Evolutionary conservation across 352 stramenopile genomes (phyloP), one percentile per base, ranked within the genome.

Genomic region (Globisporangium irregulare): DNA sequence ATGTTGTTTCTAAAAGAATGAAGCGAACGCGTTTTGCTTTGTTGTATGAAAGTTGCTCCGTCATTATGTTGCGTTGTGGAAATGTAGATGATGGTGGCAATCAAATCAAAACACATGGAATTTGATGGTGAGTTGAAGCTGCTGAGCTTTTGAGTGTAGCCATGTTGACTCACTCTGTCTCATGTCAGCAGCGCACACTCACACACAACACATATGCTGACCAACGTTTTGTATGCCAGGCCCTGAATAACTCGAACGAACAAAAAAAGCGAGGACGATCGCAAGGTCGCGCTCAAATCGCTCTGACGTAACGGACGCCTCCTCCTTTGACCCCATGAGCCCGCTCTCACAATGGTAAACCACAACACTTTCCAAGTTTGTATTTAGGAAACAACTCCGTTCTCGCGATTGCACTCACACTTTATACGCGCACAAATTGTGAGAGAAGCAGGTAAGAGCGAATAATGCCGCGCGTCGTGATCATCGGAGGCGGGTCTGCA

Each of bases 401-500:
- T 32, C 29, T 32, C 29, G 4, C 29, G 29, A 32, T 32, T 32
- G 29, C 29, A 32, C 4, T 32, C 29, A 32, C 29, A 32, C 29
- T 32, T 32, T 32, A 32, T 32, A 32, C 29, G 29, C 29, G 29
- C 29, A 32, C 29, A 32, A 32, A 32, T 32, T 32, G 29, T 4
- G 29, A 32, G 29, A 32, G 29, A 4, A 32, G 3, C 27, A 32
- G 27, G 4, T 32, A 32, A 32, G 29, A 32, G 29, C 4, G 29
- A 38, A 38, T 38, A 5, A 46, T 84, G 77, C 66, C 73, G 69
- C 76, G 76, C 41, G 79, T 89, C 38, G 70, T 89, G 38, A 84
- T 89, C 69, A 61, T 89, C 54, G 81, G 81, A 48, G 81, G 74
- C 46, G 81, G 81, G 46, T 68, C 72, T 15, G 80, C 79, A 8